These are phyloP conservation scores for Flammula alnicola DNA, from an alignment of 1,284 basidiomycete species.

Conservation along the genomic window DNA sequence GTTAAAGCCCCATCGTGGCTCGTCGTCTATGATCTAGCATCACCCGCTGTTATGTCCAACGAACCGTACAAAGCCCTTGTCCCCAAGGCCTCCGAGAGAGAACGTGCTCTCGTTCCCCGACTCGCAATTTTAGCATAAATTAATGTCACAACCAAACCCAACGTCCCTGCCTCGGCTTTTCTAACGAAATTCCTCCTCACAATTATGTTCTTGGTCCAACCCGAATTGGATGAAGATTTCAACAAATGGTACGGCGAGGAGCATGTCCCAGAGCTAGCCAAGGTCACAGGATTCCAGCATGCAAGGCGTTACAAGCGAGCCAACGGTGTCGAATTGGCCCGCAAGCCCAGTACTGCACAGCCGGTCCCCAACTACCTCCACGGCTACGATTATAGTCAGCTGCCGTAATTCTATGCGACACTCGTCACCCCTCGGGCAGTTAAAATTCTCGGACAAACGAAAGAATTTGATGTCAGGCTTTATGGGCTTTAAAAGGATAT, in stretches of 20 bases:
- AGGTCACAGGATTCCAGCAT: slow-evolving; percentile 38
- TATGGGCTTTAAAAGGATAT: slow-evolving; percentile 21
- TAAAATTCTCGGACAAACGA: slow-evolving; percentile 9
- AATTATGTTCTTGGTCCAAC: slow-evolving; percentile 36
- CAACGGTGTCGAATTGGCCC: slow-evolving; percentile 25
- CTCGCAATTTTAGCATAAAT: slow-evolving; percentile 45
- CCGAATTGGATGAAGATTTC: slow-evolving; percentile 44
- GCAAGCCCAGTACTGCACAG: slow-evolving; percentile 14
- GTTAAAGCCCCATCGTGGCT: slow-evolving; percentile 46
- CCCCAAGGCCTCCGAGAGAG: slow-evolving; percentile 46
- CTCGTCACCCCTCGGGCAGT: slow-evolving; percentile 11
- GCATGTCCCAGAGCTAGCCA: slow-evolving; percentile 37
- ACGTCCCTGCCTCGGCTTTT: slow-evolving; percentile 22
- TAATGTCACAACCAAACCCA: slow-evolving; percentile 25
- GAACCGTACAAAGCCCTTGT: slow-evolving; percentile 47
- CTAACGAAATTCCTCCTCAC: slow-evolving; percentile 37
- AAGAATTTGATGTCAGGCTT: slow-evolving; percentile 5
- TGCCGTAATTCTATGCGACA: slow-evolving; percentile 31
- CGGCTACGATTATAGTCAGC: slow-evolving; percentile 28
- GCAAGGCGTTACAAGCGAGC: slow-evolving; percentile 37
- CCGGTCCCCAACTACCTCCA: slow-evolving; percentile 32
- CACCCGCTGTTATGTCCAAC: slow-evolving; percentile 39
- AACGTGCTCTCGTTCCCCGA: slow-evolving; percentile 43
- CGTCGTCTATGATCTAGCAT: slow-evolving; percentile 51
- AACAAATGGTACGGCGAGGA: slow-evolving; percentile 44